Evolutionary conservation across 169 alveolate species (phyloP).

Genomic region (Cyclospora cayetanensis): DNA sequence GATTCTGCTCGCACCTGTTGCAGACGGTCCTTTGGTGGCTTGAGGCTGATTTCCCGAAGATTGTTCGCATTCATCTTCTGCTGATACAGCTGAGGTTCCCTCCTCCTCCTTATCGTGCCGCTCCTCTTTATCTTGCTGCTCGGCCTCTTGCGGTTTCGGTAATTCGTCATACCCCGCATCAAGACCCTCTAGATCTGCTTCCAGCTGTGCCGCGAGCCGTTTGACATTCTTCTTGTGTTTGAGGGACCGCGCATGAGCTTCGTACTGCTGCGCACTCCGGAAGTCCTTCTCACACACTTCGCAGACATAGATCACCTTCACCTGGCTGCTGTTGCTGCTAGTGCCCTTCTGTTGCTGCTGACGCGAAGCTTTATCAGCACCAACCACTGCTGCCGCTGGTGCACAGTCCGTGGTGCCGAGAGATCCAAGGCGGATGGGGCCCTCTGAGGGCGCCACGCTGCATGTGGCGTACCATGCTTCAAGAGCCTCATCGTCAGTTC

Average conservation of each 20-base stretch:
- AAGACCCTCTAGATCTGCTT: not conserved
- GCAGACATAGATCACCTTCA: conserved; percentile 40
- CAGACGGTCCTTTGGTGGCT: not conserved
- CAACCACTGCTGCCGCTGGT: not conserved
- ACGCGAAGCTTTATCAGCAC: not conserved
- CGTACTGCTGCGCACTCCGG: conserved; percentile 71
- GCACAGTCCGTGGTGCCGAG: not conserved
- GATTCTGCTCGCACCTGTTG: not conserved
- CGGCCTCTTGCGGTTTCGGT: not conserved
- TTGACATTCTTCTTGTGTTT: conserved; percentile 64
- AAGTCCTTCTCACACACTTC: conserved; percentile 73
- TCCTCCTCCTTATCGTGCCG: not conserved
- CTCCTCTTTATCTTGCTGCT: not conserved
- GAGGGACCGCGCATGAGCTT: conserved; percentile 70
- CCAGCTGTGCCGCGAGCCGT: not conserved
- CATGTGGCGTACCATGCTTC: not conserved
- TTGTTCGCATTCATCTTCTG: not conserved
- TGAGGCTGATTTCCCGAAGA: not conserved
- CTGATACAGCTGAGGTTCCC: not conserved
- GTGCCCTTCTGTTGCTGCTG: conserved; percentile 1
- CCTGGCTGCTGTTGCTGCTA: not conserved
- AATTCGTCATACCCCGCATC: not conserved
- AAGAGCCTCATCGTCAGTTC: not conserved
- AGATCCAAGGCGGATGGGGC: not conserved
- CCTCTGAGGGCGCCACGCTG: not conserved